Evolutionary conservation across 305 asterid species (phyloP).

Genomic region (Fraxinus albicans): DNA sequence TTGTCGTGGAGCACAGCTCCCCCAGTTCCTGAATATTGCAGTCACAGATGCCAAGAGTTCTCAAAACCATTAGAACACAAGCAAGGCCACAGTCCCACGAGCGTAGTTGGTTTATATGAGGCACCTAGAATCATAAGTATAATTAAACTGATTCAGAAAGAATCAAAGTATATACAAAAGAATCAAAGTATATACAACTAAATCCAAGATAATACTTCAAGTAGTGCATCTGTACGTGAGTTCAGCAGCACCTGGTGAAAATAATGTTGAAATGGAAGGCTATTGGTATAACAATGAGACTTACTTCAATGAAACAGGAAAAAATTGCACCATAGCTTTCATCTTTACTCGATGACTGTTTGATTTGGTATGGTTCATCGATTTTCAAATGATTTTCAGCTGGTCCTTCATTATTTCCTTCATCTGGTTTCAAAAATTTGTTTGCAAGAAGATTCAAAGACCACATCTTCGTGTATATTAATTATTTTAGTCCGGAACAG

Average conservation of each 20-base stretch:
- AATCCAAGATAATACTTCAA: background rate
- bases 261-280: conserved; percentile 19
- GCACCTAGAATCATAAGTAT: conserved; percentile 52
- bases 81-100: conserved; percentile 99
- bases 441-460: conserved; percentile 56
- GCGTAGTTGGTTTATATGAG: conserved; percentile 76
- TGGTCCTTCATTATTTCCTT: conserved; percentile 41
- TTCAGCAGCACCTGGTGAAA: conserved; percentile 7
- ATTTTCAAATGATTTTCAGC: conserved; percentile 37
- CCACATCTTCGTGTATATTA: conserved; percentile 66
- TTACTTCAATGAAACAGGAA: conserved; percentile 59
- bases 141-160: conserved; percentile 19
- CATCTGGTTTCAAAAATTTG: conserved; percentile 74
- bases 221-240: background rate
- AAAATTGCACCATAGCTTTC: conserved; percentile 27
- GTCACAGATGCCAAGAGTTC: conserved; percentile 52
- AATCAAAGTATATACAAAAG: background rate
- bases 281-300: conserved; percentile 17
- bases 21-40: conserved; percentile 58
- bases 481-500: conserved; percentile 12
- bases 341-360: conserved; percentile 37
- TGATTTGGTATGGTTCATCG: conserved; percentile 41
- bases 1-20: conserved; percentile 71
- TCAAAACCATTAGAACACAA: conserved; percentile 84
- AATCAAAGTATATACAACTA: background rate